Evolutionary conservation across 768 basidiomycete species (phyloP).

Genomic region (Lactarius hatsudake): DNA sequence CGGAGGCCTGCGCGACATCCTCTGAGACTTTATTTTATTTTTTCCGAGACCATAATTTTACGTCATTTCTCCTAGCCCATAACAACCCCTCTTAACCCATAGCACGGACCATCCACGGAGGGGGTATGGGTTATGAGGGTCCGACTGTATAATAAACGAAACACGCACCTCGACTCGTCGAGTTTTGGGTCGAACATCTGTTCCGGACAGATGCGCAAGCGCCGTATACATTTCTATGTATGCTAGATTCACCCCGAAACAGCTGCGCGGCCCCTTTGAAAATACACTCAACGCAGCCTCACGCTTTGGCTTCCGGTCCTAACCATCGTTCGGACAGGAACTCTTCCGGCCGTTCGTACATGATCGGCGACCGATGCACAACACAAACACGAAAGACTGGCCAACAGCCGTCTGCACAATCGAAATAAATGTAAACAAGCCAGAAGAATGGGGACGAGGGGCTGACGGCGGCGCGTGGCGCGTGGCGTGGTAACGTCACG

Average conservation of each 20-base stretch:
- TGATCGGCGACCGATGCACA: conserved; percentile 39
- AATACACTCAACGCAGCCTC: conserved; percentile 44
- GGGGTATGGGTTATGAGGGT: too few species aligned
- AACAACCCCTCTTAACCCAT: too few species aligned
- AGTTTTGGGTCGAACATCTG: conserved; percentile 38
- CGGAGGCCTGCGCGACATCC: too few species aligned
- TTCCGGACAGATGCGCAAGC: conserved; percentile 42
- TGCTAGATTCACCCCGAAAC: conserved; percentile 45
- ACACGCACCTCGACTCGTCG: conserved; percentile 29
- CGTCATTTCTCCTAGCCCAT: too few species aligned
- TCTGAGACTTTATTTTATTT: too few species aligned
- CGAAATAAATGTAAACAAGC: background rate
- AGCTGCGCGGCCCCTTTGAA: conserved; percentile 46
- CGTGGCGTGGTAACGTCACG: too few species aligned
- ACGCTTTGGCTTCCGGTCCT: conserved; percentile 33
- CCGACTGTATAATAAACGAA: background rate
- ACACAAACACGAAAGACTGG: conserved; percentile 41
- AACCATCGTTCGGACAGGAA: conserved; percentile 48
- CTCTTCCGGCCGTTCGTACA: conserved; percentile 41
- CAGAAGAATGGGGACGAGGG: background rate
- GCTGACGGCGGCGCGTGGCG: too few species aligned
- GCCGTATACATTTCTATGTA: conserved; percentile 45
- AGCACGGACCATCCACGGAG: too few species aligned
- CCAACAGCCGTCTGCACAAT: conserved; percentile 40
- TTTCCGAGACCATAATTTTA: too few species aligned